Percentiles rank a stretch among this genome's conserved stretches.
phyloP scores from a whole-genome alignment of 306 rosid species.

The Quercus berberidifolia region DNA sequence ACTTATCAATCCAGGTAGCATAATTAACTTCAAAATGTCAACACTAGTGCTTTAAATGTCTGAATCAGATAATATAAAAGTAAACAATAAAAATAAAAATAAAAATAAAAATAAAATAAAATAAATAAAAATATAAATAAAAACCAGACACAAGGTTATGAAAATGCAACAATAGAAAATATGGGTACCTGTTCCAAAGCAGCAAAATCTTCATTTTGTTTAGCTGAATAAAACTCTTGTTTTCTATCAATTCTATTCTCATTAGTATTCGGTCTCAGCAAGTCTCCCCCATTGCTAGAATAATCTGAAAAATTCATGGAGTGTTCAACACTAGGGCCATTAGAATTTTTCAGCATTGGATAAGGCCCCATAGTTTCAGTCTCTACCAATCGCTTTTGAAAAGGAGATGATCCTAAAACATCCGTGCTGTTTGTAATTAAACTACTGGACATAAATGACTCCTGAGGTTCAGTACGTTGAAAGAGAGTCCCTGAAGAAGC shows the following conservation, averaged over 20 bases:
- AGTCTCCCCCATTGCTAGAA: constrained; percentile 31
- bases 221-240: constrained; percentile 46
- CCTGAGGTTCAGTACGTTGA: constrained; percentile 37
- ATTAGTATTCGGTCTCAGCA: constrained; percentile 30
- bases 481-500: constrained; percentile 50
- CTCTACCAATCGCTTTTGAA: constrained; percentile 38
- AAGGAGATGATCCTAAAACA: constrained; percentile 35
- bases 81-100: neutral
- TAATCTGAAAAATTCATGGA: constrained; percentile 27
- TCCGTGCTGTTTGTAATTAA: constrained; percentile 39
- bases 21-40: neutral
- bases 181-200: constrained; percentile 91
- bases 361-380: constrained; percentile 33
- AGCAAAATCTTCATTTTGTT: constrained; percentile 81
- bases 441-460: constrained; percentile 37
- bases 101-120: no score
- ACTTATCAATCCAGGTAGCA: constrained; percentile 3
- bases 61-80: constrained; percentile 12
- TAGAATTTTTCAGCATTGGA: constrained; percentile 35
- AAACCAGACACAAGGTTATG: neutral
- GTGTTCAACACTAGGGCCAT: constrained; percentile 33
- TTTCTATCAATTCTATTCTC: constrained; percentile 56
- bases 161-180: constrained; percentile 16
- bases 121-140: no score
- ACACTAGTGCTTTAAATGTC: neutral